phyloP scores from a whole-genome alignment of 2,329 filamentous ascomycete genomes.

The Fusarium chuoi region DNA sequence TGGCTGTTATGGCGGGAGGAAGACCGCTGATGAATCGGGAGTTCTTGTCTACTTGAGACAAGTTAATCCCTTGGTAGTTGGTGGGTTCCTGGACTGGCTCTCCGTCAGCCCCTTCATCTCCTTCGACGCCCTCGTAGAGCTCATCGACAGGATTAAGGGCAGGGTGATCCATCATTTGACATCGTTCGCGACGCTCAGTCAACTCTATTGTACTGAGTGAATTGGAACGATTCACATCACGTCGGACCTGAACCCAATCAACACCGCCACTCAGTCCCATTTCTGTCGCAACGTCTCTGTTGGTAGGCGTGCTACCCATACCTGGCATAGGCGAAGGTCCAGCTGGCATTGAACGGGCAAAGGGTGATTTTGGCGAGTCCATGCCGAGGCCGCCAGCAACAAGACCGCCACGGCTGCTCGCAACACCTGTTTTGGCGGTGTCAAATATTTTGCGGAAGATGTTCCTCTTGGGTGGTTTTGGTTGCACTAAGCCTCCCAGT shows the following conservation, averaged over 20 bases:
- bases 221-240: slow-evolving; percentile 95
- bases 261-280: slow-evolving; percentile 72
- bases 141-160: slow-evolving; percentile 91
- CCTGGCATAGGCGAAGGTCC: slow-evolving; percentile 57
- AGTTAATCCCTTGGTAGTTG: slow-evolving; percentile 82
- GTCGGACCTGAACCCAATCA: slow-evolving; percentile 97
- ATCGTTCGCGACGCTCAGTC: slow-evolving; percentile 85
- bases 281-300: slow-evolving; percentile 70
- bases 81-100: slow-evolving; percentile 83
- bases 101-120: slow-evolving; percentile 89
- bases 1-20: slow-evolving; percentile 82
- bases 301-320: slow-evolving; percentile 50
- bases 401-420: slow-evolving; percentile 87
- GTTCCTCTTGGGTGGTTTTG: slow-evolving; percentile 83
- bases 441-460: slow-evolving; percentile 98
- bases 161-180: slow-evolving; percentile 92
- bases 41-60: slow-evolving; percentile 93
- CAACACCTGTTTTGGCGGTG: slow-evolving; percentile 92
- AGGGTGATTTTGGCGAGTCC: slow-evolving; percentile 55
- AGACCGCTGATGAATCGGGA: slow-evolving; percentile 88
- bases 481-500: slow-evolving; percentile 80
- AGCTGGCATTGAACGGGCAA: slow-evolving; percentile 54
- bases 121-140: slow-evolving; percentile 84
- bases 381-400: slow-evolving; percentile 63
- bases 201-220: slow-evolving; percentile 90